These are phyloP conservation scores for Agaricales sp. DNA, from an alignment of 1,284 basidiomycete species.

Conservation along the genomic window DNA sequence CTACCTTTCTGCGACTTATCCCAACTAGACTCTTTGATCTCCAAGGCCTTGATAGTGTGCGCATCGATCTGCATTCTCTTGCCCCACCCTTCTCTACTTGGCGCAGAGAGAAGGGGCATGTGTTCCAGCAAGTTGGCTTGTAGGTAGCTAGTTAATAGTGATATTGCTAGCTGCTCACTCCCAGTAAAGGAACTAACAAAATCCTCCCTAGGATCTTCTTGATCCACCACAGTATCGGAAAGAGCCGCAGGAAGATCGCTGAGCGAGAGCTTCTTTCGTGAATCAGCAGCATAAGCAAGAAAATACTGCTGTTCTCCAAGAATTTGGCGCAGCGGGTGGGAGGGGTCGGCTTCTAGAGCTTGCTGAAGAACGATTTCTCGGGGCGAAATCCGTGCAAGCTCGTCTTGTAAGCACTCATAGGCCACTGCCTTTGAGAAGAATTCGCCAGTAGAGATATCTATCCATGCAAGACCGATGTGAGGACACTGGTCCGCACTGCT, in stretches of 20 bases:
- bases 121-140: conserved; percentile 66
- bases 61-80: conserved; percentile 83
- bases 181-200: conserved; percentile 16
- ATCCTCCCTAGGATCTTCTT: conserved; percentile 8
- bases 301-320: conserved; percentile 43
- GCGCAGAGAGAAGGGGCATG: conserved; percentile 59
- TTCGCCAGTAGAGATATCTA: conserved; percentile 92
- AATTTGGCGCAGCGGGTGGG: conserved; percentile 34
- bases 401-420: conserved; percentile 58
- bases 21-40: conserved; percentile 74
- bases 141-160: conserved; percentile 62
- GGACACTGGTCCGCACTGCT: conserved; percentile 9
- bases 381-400: conserved; percentile 76
- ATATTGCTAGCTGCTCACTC: conserved; percentile 50
- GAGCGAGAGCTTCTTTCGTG: conserved; percentile 3
- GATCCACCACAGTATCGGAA: conserved; percentile 6
- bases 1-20: conserved; percentile 57
- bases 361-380: conserved; percentile 71
- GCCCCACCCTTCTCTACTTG: conserved; percentile 47
- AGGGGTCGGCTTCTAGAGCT: conserved; percentile 23
- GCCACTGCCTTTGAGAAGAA: conserved; percentile 69
- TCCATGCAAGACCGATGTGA: conserved; percentile 71
- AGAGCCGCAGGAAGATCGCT: background rate
- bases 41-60: conserved; percentile 82
- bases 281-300: conserved; percentile 31